Evolutionary conservation across 2,329 filamentous ascomycete genomes (phyloP).

Genomic region (Pyricularia pennisetigena): DNA sequence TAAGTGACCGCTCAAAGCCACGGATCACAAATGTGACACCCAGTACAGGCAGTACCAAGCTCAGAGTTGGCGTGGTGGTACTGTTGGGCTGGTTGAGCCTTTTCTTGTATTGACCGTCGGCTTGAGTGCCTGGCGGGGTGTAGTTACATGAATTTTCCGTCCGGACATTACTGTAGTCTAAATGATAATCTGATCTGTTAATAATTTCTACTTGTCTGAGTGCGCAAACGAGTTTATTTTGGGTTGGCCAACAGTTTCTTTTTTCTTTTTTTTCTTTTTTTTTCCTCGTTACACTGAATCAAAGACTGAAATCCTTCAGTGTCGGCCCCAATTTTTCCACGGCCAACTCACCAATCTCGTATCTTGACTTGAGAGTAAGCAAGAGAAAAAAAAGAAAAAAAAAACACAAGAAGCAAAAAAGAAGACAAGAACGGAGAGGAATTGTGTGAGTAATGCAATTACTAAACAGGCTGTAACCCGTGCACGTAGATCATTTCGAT

Average conservation of each 20-base stretch:
- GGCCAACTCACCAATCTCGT: too few relatives aligned
- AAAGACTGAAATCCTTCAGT: too few relatives aligned
- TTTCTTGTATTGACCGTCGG: not conserved
- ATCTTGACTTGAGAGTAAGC: too few relatives aligned
- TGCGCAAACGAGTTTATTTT: too few relatives aligned
- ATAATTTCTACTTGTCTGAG: not conserved
- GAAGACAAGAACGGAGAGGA: not conserved
- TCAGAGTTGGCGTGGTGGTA: not conserved
- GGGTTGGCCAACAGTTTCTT: too few relatives aligned
- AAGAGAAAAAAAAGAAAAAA: not conserved
- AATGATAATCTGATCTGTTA: not conserved
- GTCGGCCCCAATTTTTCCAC: too few relatives aligned
- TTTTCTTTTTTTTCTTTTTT: too few relatives aligned
- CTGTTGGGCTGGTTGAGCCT: not conserved
- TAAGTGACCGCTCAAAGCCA: not conserved
- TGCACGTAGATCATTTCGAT: not conserved
- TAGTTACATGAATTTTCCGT: not conserved
- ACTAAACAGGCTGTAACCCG: not conserved
- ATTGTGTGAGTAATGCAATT: not conserved
- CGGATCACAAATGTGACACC: not conserved
- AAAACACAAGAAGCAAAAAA: not conserved
- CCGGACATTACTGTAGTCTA: not conserved
- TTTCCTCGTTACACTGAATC: too few relatives aligned
- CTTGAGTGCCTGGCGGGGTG: not conserved
- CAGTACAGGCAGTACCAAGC: not conserved